Evolutionary conservation across 139 green algal genomes (phyloP).

Genomic region (Chlamydomonas sp.): DNA sequence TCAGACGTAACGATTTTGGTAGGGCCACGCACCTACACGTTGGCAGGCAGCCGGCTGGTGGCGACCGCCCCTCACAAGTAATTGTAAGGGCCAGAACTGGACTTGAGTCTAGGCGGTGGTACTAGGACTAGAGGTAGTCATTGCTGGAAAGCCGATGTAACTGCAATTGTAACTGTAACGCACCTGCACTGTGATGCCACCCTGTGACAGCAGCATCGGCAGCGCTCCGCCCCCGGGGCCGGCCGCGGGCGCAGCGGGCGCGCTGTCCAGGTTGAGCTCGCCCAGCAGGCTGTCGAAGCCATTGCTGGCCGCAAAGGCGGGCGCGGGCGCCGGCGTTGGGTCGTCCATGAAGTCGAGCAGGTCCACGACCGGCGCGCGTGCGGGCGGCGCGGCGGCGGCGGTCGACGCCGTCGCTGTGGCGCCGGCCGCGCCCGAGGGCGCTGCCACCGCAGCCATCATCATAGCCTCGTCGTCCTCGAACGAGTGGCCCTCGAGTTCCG

Average conservation of each 20-base stretch:
- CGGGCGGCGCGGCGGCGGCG: conserved; percentile 10
- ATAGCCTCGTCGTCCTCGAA: conserved; percentile 32
- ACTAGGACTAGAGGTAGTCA: too few species aligned
- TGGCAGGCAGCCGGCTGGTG: too few species aligned
- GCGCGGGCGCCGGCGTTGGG: conserved; percentile 10
- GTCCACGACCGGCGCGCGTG: conserved; percentile 56
- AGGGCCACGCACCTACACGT: too few species aligned
- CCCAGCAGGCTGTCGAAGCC: conserved; percentile 51
- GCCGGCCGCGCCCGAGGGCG: conserved; percentile 13
- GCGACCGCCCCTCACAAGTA: too few species aligned
- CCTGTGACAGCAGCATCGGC: conserved; percentile 54
- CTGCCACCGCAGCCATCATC: not conserved
- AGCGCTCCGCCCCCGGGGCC: conserved; percentile 35
- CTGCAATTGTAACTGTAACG: too few species aligned
- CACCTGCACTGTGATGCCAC: not conserved
- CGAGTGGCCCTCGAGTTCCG: conserved; percentile 25
- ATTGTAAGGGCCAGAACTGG: too few species aligned
- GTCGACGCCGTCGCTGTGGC: conserved; percentile 17
- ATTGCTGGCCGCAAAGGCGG: not conserved
- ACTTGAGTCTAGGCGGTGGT: too few species aligned
- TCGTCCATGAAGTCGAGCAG: conserved; percentile 59
- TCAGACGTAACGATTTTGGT: too few species aligned
- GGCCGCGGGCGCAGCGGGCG: not conserved
- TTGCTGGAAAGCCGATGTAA: too few species aligned
- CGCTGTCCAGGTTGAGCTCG: conserved; percentile 33